phyloP scores from a whole-genome alignment of 345 rosid genomes.

The Salix koriyanagi region DNA sequence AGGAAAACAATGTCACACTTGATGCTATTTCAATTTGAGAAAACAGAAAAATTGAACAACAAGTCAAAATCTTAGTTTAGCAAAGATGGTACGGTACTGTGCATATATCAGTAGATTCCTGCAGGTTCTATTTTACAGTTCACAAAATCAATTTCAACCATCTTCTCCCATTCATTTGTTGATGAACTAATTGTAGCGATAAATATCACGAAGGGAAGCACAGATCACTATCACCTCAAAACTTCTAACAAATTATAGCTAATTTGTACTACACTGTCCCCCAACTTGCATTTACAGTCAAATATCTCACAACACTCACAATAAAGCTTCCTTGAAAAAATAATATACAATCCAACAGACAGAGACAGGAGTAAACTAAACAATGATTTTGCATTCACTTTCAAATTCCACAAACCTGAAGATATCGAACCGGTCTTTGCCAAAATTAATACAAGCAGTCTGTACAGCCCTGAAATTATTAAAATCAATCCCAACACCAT shows the following conservation, averaged over 20 bases:
- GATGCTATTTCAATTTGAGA: neutral
- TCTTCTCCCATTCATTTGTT: neutral
- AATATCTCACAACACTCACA: neutral
- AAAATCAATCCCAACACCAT: slow-evolving; percentile 47
- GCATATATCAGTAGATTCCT: neutral
- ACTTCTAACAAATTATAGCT: neutral
- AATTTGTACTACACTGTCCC: neutral
- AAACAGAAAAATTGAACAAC: neutral
- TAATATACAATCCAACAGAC: neutral
- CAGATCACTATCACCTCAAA: neutral
- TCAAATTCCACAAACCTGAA: slow-evolving; percentile 53
- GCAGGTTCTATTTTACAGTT: neutral
- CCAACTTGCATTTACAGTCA: neutral
- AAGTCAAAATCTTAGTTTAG: neutral
- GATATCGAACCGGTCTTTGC: slow-evolving; percentile 95
- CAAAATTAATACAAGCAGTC: slow-evolving; percentile 79
- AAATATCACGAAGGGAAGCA: neutral
- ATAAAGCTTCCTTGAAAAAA: neutral
- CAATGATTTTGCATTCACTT: neutral
- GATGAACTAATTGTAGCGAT: neutral
- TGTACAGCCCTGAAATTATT: slow-evolving; percentile 73
- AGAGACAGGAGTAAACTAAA: neutral
- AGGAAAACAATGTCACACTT: neutral
- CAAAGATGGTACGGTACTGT: neutral
- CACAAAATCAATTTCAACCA: neutral